phyloP scores from a whole-genome alignment of 2,329 filamentous ascomycete species.

The Calonectria montana region DNA sequence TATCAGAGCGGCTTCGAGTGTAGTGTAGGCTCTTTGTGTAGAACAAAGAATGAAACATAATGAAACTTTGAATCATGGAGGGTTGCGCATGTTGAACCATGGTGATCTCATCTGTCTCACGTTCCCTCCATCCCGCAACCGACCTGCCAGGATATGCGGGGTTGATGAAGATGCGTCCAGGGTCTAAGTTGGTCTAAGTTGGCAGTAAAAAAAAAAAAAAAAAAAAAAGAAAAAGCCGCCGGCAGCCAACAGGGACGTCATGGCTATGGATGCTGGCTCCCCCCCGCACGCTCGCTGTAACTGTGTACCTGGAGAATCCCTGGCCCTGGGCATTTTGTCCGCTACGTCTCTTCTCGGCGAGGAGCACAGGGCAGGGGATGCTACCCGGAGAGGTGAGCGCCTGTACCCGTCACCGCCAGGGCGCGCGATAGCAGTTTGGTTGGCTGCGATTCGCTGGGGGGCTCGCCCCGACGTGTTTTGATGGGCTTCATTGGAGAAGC shows the following conservation, averaged over 20 bases:
- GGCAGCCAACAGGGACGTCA: background rate
- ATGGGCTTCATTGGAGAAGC: background rate
- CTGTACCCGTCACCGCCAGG: background rate
- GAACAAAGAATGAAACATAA: background rate
- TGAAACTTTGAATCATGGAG: background rate
- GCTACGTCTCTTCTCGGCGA: background rate
- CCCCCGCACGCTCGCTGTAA: background rate
- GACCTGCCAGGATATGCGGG: background rate
- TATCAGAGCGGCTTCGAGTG: background rate
- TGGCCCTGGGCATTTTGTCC: background rate
- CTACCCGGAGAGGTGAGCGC: background rate
- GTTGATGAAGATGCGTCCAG: background rate
- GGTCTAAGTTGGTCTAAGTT: conserved; percentile 1
- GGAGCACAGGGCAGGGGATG: background rate
- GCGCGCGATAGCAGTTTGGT: background rate
- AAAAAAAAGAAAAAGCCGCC: background rate
- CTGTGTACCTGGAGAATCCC: background rate
- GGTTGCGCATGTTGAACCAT: background rate
- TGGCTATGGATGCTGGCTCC: background rate
- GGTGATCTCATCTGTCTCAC: conserved; percentile 5
- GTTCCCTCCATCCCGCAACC: background rate
- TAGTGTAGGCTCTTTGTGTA: background rate
- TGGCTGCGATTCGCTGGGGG: background rate
- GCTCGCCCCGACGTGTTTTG: background rate
- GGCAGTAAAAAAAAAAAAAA: background rate